Evolutionary conservation across 2,329 filamentous ascomycete genomes (phyloP), one percentile per base, ranked within the genome.

Genomic region (Fusarium tuaranense): DNA sequence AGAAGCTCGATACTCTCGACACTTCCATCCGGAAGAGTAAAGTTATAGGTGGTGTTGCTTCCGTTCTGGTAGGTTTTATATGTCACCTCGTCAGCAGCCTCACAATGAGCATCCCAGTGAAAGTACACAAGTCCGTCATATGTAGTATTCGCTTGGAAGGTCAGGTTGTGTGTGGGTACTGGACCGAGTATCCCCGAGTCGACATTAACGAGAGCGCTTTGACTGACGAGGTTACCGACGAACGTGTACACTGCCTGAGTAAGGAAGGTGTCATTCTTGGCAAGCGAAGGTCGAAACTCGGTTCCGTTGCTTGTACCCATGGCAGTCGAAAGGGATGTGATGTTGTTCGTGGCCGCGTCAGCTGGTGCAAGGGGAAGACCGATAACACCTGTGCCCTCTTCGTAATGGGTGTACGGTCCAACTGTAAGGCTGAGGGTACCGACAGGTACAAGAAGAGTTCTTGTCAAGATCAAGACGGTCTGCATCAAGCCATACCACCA

Each of bases 401-500:
- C 27, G 22, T 20, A 51, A 22, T 75, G 36, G 1, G 67, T 64
- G 53, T 76, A 71, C 14, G 74, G 74, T 1, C 74, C 74, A 30
- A 66, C 63, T 1, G 74, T 76, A 18, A 76, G 74, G 16, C 60
- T 66, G 1, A 76, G 64, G 0, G 74, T 75, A 8, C 74, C 74
- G 0, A 76, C 74, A 0, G 74, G 74, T 2, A 76, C 61, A 34
- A 76, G 69, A 0, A 76, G 3, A 0, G 74, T 76, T 5, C 74
- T 46, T 0, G 74, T 75, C 1, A 76, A 12, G 5, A 76, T 76
- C 18, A 76, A 18, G 18, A 61, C 41, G 12, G 64, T 51, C 2
- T 76, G 74, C 74, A 76, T 76, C 34, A 76, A 44, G 2, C 74
- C 74, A 55, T 76, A 76, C 74, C 74, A 76, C 74, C 74, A 76